Percentiles rank a stretch among this genome's conserved stretches.
These are phyloP conservation scores for Chrysosporium keratinophilum DNA, from an alignment of 2,329 filamentous ascomycete genomes.

Conservation along the genomic window DNA sequence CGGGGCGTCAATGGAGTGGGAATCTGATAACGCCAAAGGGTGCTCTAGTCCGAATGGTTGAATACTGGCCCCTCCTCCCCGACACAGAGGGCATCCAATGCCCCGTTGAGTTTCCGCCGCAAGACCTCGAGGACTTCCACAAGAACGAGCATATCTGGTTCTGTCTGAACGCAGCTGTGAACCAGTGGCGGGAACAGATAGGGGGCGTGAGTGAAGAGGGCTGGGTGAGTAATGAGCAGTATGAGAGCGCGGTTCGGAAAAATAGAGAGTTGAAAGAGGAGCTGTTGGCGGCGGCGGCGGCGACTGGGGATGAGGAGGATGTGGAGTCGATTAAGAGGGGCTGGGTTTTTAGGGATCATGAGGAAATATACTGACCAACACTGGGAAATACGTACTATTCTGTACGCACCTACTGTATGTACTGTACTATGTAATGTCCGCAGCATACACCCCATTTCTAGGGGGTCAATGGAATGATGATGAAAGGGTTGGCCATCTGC, in stretches of 20 bases:
- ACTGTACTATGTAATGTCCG: too few relatives aligned
- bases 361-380: constrained; percentile 11
- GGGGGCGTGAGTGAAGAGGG: constrained; percentile 15
- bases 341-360: constrained; percentile 13
- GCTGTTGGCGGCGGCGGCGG: constrained; percentile 5
- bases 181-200: constrained; percentile 12
- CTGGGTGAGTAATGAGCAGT: constrained; percentile 14
- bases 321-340: constrained; percentile 10
- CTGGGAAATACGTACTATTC: too few relatives aligned
- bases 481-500: too few relatives aligned
- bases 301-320: constrained; percentile 13
- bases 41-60: constrained; percentile 12
- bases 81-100: constrained; percentile 9
- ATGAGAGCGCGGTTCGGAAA: constrained; percentile 11
- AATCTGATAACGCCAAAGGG: constrained; percentile 10
- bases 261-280: constrained; percentile 10
- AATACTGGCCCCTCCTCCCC: constrained; percentile 14
- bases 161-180: constrained; percentile 11
- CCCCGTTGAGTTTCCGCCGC: constrained; percentile 10
- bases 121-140: constrained; percentile 11
- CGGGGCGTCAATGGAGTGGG: constrained; percentile 13
- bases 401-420: too few relatives aligned
- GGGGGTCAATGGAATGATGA: too few relatives aligned
- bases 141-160: constrained; percentile 14
- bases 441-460: too few relatives aligned